Evolutionary conservation across 2,329 filamentous ascomycete genomes (phyloP), one percentile per base, ranked within the genome.

Genomic region (Colletotrichum filicis): DNA sequence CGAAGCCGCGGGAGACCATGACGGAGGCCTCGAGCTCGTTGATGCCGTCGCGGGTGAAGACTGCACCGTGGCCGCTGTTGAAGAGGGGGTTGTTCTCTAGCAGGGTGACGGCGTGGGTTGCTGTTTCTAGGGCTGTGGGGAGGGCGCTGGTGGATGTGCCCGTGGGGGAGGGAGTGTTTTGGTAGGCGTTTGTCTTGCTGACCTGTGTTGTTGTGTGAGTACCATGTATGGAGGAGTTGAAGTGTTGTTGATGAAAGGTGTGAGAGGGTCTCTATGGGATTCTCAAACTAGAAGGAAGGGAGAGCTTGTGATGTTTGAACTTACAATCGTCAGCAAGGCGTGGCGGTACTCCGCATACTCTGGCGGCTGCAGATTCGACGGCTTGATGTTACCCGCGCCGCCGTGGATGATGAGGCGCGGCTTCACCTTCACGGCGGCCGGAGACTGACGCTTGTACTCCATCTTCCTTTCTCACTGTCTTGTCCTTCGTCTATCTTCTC

Each of bases 21-120:
- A 97, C 90, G 9, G 91, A 94, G 1, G 94, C 94, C 83, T 98
- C 95, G 74, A 97, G 91, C 84, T 98, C 94, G 80, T 95, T 95
- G 74, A 92, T 89, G 22, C 95, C 95, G 76, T 93, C 92, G 63
- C 92, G 90, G 0, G 94, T 97, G 82, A 97, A 98, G 24, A 97
- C 95, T 63, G 95, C 94, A 66, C 95, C 95, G 77, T 91, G 92
- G 8, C 92, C 95, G 70, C 92, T 91, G 84, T 98, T 98, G 88
- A 97, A 97, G 5, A 97, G 89, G 2, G 92, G 88, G 78, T 95
- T 90, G 79, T 97, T 87, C 83, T 98, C 95, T 19, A 98, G 89
- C 30, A 92, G 87, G 1, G 87, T 85, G 12, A 97, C 94, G 57
- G 95, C 95, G 80, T 92, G 89, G 1, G 92, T 92, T 1, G 94